Evolutionary conservation across 495 filamentous ascomycete species (phyloP).

Genomic region (Podospora sp.): DNA sequence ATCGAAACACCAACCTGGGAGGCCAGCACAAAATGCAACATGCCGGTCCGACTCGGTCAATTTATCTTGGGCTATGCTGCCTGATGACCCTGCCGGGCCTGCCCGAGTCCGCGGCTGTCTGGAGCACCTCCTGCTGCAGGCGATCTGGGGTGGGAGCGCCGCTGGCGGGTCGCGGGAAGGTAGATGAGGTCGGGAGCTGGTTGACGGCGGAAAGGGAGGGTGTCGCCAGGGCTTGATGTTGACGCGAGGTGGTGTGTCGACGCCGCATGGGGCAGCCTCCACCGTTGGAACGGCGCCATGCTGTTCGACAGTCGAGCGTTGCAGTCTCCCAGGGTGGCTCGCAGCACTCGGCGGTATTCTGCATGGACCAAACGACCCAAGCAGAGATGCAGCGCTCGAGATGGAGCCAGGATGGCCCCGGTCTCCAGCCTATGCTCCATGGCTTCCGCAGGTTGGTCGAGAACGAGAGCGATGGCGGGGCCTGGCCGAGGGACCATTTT

Average conservation of each 20-base stretch:
- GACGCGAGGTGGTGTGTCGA: constrained; percentile 2
- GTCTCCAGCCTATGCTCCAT: background rate
- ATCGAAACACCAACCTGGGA: constrained; percentile 26
- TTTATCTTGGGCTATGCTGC: constrained; percentile 23
- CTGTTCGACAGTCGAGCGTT: constrained; percentile 7
- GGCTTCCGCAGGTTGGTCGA: background rate
- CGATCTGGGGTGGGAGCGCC: background rate
- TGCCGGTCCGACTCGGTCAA: constrained; percentile 40
- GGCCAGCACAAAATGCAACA: constrained; percentile 26
- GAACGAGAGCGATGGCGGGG: background rate
- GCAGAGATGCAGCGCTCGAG: background rate
- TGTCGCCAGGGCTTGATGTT: background rate
- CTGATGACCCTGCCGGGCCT: constrained; percentile 21
- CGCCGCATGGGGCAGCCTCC: constrained; percentile 6
- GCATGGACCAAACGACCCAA: constrained; percentile 21
- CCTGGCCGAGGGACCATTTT: constrained; percentile 21
- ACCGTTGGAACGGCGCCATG: background rate
- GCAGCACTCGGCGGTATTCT: constrained; percentile 39
- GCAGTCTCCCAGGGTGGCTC: constrained; percentile 10
- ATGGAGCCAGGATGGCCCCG: background rate
- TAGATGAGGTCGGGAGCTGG: background rate
- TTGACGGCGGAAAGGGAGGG: background rate
- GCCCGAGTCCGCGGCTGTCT: constrained; percentile 1
- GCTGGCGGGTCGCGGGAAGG: background rate
- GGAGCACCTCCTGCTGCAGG: background rate